Evolutionary conservation across 1,284 basidiomycete species (phyloP).

Genomic region (Limonomyces culmigenus): DNA sequence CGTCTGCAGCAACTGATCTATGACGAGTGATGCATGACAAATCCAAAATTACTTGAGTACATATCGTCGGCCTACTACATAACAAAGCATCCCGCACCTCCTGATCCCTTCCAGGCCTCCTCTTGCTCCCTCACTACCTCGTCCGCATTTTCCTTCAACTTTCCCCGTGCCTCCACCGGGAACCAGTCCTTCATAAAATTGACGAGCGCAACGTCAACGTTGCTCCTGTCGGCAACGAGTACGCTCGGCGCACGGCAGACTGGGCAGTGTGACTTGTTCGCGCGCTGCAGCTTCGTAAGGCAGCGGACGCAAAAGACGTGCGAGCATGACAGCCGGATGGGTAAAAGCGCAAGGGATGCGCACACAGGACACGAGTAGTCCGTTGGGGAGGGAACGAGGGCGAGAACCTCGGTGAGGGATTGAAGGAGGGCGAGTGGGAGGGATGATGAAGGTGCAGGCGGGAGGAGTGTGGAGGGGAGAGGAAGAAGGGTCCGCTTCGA

Average conservation of each 20-base stretch:
- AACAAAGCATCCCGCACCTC: neutral
- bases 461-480: constrained; percentile 16
- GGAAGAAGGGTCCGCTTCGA: constrained; percentile 71
- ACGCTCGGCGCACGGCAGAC: constrained; percentile 74
- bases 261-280: constrained; percentile 68
- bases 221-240: constrained; percentile 45
- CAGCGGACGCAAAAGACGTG: constrained; percentile 91
- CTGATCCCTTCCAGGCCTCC: constrained; percentile 34
- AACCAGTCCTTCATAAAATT: constrained; percentile 92
- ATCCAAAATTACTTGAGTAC: too few relatives aligned
- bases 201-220: constrained; percentile 67
- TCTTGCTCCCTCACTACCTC: constrained; percentile 65
- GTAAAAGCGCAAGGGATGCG: constrained; percentile 75
- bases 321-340: constrained; percentile 69
- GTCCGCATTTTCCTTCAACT: constrained; percentile 61
- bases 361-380: constrained; percentile 68
- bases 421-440: constrained; percentile 74
- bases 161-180: constrained; percentile 67
- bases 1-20: too few relatives aligned
- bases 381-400: constrained; percentile 72
- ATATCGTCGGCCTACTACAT: too few relatives aligned
- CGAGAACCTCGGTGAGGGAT: constrained; percentile 73
- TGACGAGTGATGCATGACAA: too few relatives aligned
- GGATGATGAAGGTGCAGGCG: constrained; percentile 19
- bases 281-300: constrained; percentile 88